Base-by-base conservation (phyloP, 768 basidiomycete genomes). In the Lepiota brunneoincarnata region DNA sequence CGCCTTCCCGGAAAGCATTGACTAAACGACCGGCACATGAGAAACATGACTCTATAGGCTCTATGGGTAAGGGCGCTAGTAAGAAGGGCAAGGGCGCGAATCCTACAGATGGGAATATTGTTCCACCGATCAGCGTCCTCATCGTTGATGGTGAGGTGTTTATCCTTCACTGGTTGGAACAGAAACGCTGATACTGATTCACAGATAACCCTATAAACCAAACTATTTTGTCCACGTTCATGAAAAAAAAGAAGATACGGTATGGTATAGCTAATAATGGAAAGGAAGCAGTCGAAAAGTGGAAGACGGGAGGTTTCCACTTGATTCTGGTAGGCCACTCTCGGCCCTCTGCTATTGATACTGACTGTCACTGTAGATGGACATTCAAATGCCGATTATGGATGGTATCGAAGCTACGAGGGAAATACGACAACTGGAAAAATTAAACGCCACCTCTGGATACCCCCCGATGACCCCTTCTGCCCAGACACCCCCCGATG, bases 371-470 rank as follows among this genome's bases (percentile, higher is more conserved):
- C 24, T 55, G 3, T 60, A 98, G 96, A 99, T 99, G 97, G 97
- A 99, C 74, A 98, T 99, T 50, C 96, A 98, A 71, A 94, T 99
- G 83, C 97, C 97, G 7, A 87, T 98, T 61, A 98, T 97, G 91
- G 93, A 96, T 69, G 97, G 97, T 31, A 97, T 98, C 45, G 84
- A 92, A 66, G 97, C 97, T 6, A 99, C 97, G 3, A 94, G 93
- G 63, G 91, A 95, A 68, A 99, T 99, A 55, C 80, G 97, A 48
- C 82, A 85, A 50, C 69, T 95, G 39, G 96, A 98, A 66, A 87
- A 84, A 61, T 57, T 70, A 35, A 83, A 79, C 56, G 80, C 83
- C 46, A 74, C 80, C 43, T 81, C 84, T 41, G 86, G 84, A 6
- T 87, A 80, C 62, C 86, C 82, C 39, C 85, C 87, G 9, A 71